A percentile compares a stretch with the other conserved stretches of the same genome.
phyloP scores from a whole-genome alignment of 2,329 filamentous ascomycete genomes.

The Nothomitra cinnamomea region DNA sequence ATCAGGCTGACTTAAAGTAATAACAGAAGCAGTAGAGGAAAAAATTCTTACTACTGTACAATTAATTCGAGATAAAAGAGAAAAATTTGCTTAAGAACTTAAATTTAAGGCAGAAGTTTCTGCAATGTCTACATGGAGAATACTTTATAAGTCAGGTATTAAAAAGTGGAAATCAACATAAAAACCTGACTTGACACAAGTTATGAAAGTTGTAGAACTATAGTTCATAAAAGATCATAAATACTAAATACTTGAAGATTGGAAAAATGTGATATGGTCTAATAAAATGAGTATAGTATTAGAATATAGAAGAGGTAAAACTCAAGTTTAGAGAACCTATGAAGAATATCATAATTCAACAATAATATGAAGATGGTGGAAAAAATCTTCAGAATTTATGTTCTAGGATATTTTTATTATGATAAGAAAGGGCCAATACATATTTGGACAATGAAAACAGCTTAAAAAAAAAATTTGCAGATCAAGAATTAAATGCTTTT shows the following conservation, averaged over 20 bases:
- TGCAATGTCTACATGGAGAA: neutral
- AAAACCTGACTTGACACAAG: neutral
- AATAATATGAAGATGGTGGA: neutral
- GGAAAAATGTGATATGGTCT: slow-evolving; percentile 3
- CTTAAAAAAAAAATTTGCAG: neutral
- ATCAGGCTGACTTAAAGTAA: slow-evolving; percentile 1
- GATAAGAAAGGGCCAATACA: neutral
- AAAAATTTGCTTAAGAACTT: neutral
- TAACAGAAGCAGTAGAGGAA: neutral
- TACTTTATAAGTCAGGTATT: neutral
- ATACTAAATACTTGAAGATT: neutral
- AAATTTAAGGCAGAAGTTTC: neutral
- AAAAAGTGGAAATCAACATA: neutral
- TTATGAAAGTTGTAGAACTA: neutral
- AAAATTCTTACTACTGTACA: neutral
- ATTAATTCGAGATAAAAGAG: neutral
- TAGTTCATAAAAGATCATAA: slow-evolving; percentile 1
- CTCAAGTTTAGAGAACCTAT: neutral
- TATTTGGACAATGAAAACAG: neutral
- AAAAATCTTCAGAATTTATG: too few relatives aligned
- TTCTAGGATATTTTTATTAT: neutral
- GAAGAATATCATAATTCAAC: neutral
- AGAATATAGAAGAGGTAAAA: neutral
- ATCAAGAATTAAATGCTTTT: neutral
- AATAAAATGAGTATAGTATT: neutral